A percentile compares a stretch with the other conserved stretches of the same genome.
phyloP scores from a whole-genome alignment of 1,284 basidiomycete genomes.

The Trichosporon sp. region DNA sequence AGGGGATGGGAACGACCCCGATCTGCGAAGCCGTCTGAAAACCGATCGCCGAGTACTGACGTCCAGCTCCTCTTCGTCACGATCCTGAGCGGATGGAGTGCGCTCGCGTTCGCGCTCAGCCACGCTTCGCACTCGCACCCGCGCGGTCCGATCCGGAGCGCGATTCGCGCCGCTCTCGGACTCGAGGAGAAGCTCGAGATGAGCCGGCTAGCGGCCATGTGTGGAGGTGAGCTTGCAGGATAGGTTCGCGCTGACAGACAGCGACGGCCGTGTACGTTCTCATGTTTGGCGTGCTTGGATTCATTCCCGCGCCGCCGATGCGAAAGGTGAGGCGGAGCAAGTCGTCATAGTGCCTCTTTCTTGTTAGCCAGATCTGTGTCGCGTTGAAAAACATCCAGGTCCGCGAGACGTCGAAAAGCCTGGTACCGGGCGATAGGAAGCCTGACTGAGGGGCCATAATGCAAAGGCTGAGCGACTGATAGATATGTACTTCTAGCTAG shows the following conservation, averaged over 20 bases:
- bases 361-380: not conserved
- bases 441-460: too few species aligned
- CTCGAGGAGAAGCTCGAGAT: conserved; percentile 30
- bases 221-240: conserved; percentile 44
- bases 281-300: conserved; percentile 50
- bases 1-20: not conserved
- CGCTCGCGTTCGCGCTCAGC: conserved; percentile 47
- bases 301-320: conserved; percentile 45
- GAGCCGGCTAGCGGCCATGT: conserved; percentile 46
- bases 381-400: too few species aligned
- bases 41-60: conserved; percentile 16
- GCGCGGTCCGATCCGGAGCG: conserved; percentile 38
- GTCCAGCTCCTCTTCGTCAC: conserved; percentile 41
- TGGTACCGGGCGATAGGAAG: too few species aligned
- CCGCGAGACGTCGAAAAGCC: too few species aligned
- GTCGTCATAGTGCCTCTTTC: not conserved
- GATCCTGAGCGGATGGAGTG: conserved; percentile 52
- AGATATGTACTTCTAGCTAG: not conserved
- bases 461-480: not conserved
- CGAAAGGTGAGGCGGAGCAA: conserved; percentile 8
- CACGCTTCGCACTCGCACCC: conserved; percentile 42
- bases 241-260: conserved; percentile 25
- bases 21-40: not conserved
- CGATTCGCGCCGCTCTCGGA: conserved; percentile 30
- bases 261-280: conserved; percentile 51